phyloP scores from a whole-genome alignment of 2,329 filamentous ascomycete species.

The Trichoderma citrinoviride region DNA sequence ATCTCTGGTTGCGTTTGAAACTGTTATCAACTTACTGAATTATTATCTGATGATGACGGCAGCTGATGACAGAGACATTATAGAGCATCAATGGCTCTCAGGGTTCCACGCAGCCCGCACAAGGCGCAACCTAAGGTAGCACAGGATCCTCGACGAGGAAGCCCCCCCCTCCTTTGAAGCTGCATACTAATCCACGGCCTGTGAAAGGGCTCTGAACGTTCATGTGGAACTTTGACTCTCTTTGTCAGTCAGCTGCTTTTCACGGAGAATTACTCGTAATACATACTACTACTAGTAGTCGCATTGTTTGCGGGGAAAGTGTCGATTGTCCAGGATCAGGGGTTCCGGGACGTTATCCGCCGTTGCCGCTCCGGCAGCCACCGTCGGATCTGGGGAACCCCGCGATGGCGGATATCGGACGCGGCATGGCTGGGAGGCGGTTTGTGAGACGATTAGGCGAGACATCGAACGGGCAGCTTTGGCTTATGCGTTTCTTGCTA shows the following conservation, averaged over 20 bases:
- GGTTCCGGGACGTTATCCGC: slow-evolving; percentile 5
- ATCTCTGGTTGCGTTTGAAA: too few species aligned
- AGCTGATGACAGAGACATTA: too few species aligned
- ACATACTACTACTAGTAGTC: too few species aligned
- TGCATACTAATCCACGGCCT: neutral
- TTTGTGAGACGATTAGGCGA: neutral
- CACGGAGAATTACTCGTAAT: neutral
- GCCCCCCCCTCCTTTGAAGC: neutral
- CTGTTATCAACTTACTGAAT: too few species aligned
- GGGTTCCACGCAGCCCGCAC: too few species aligned
- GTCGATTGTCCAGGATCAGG: neutral
- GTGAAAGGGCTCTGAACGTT: neutral
- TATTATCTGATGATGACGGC: too few species aligned
- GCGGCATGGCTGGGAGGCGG: neutral
- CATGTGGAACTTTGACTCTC: neutral
- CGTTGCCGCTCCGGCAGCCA: slow-evolving; percentile 12
- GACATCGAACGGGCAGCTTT: neutral
- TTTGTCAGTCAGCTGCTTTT: neutral
- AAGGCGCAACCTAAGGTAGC: too few species aligned
- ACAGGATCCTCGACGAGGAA: neutral
- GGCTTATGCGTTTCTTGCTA: slow-evolving; percentile 8
- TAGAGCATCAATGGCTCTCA: too few species aligned
- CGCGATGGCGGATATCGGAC: slow-evolving; percentile 6
- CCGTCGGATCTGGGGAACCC: slow-evolving; percentile 11
- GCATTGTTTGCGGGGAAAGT: neutral